phyloP scores from a whole-genome alignment of 352 stramenopile species.

The Phytophthora cactorum region DNA sequence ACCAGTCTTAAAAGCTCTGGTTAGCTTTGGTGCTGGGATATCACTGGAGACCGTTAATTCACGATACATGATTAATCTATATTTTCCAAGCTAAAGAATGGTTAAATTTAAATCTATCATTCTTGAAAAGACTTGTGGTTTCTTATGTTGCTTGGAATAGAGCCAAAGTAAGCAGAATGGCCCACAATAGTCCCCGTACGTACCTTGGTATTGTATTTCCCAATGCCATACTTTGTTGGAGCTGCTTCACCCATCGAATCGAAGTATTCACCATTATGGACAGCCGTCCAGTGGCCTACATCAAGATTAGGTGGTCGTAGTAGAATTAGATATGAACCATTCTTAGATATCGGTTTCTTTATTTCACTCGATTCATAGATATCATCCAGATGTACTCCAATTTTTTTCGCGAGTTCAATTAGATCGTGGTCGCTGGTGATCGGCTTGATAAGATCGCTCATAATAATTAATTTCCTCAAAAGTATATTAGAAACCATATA shows the following conservation, averaged over 20 bases:
- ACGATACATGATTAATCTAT: conserved; percentile 22
- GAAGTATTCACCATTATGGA: background rate
- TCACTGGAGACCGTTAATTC: conserved; percentile 7
- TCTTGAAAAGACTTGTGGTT: background rate
- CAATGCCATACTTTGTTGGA: background rate
- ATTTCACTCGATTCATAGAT: background rate
- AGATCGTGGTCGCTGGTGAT: no score
- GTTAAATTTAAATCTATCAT: background rate
- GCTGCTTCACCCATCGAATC: conserved; percentile 1
- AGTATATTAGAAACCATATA: background rate
- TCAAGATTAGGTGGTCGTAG: background rate
- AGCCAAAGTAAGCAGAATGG: background rate
- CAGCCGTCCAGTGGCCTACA: background rate
- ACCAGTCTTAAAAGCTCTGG: background rate
- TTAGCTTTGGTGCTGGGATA: background rate
- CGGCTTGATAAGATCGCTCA: background rate
- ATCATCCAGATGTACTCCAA: background rate
- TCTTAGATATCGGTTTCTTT: background rate
- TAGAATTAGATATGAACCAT: background rate
- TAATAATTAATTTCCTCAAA: background rate
- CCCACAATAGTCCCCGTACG: background rate
- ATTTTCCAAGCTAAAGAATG: background rate
- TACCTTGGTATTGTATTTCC: background rate
- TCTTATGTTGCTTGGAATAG: background rate
- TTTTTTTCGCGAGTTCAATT: background rate